phyloP scores from a whole-genome alignment of 2,329 filamentous ascomycete genomes.

The Tolypocladium tropicale region DNA sequence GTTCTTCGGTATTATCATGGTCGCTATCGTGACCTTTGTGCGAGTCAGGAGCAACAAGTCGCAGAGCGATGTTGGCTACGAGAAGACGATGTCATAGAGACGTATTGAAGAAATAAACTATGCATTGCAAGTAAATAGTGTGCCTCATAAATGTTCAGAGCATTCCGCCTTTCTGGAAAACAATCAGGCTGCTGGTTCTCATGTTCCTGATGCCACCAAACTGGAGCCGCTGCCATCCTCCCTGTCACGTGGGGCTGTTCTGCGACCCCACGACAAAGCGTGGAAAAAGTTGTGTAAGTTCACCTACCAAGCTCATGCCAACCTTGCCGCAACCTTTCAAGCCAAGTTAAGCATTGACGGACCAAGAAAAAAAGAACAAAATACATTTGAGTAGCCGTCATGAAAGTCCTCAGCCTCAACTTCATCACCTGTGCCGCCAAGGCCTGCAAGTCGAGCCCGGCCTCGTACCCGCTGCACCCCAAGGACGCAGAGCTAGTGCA shows the following conservation, averaged over 20 bases:
- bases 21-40: conserved; percentile 33
- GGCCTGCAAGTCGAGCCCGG: conserved; percentile 72
- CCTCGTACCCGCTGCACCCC: conserved; percentile 84
- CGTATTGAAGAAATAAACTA: conserved; percentile 1
- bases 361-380: neutral
- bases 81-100: conserved; percentile 33
- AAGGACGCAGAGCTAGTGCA: conserved; percentile 85
- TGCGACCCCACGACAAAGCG: neutral
- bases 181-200: neutral
- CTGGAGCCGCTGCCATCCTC: neutral
- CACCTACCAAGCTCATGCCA: neutral
- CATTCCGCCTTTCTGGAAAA: neutral
- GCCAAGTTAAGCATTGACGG: neutral
- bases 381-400: conserved; percentile 25
- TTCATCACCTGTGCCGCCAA: conserved; percentile 96
- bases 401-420: conserved; percentile 95
- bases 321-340: neutral
- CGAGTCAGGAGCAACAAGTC: conserved; percentile 25
- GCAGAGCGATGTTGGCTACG: conserved; percentile 23
- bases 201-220: neutral
- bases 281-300: conserved; percentile 23
- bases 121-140: neutral
- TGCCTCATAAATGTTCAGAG: no score
- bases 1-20: conserved; percentile 37
- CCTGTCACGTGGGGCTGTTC: conserved; percentile 6